Evolutionary conservation across 352 stramenopile genomes (phyloP).

Genomic region (Pythium folliculosum): DNA sequence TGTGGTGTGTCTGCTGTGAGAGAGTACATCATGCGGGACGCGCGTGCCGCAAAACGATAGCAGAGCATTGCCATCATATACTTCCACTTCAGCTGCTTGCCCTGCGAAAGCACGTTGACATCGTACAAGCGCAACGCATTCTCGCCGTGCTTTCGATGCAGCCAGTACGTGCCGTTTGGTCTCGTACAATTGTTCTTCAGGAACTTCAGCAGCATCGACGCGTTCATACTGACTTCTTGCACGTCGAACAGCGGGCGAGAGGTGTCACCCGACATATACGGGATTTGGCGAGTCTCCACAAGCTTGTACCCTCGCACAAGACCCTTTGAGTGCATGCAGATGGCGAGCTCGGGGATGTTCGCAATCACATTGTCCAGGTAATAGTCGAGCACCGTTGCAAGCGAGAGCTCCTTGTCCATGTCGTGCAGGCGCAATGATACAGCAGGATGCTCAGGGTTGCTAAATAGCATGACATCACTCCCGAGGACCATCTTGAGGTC

Average conservation of each 20-base stretch:
- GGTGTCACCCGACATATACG: slow-evolving; percentile 67
- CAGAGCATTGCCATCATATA: slow-evolving; percentile 92
- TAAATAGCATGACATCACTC: slow-evolving; percentile 83
- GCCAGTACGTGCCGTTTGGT: slow-evolving; percentile 84
- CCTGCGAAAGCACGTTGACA: slow-evolving; percentile 78
- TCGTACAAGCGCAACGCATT: slow-evolving; percentile 81
- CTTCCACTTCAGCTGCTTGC: slow-evolving; percentile 89
- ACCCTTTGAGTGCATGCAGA: slow-evolving; percentile 88
- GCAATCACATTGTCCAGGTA: slow-evolving; percentile 89
- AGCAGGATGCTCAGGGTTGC: slow-evolving; percentile 78
- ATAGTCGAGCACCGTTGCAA: slow-evolving; percentile 83
- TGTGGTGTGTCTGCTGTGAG: slow-evolving; percentile 53
- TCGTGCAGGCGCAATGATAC: slow-evolving; percentile 86
- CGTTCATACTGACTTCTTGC: slow-evolving; percentile 86
- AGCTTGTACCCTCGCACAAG: slow-evolving; percentile 86
- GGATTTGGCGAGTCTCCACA: slow-evolving; percentile 80
- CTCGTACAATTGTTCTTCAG: slow-evolving; percentile 83
- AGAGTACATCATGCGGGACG: slow-evolving; percentile 63
- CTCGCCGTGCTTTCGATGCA: slow-evolving; percentile 82
- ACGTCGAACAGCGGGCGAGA: slow-evolving; percentile 73
- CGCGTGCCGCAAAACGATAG: slow-evolving; percentile 80
- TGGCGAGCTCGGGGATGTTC: slow-evolving; percentile 83
- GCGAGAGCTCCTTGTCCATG: slow-evolving; percentile 83
- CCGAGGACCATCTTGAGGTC: slow-evolving; percentile 88
- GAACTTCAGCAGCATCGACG: slow-evolving; percentile 86